A percentile compares a stretch with the other conserved stretches of the same genome.
Conservation (phyloP, 768 basidiomycete species). For the Boletus eberwhitei region DNA sequence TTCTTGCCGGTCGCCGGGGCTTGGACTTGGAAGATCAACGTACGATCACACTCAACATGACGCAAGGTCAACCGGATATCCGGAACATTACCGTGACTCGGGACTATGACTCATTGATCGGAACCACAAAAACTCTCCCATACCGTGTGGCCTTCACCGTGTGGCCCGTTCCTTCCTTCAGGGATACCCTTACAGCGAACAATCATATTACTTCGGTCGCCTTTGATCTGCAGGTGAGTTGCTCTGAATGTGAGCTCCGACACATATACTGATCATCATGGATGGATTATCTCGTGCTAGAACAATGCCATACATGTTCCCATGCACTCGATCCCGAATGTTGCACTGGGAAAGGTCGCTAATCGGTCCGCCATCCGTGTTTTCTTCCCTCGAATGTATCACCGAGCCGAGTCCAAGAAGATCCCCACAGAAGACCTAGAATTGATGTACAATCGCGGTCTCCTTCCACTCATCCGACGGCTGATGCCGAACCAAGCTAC, state of each 20-base stretch:
- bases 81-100: not conserved
- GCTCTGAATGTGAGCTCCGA: too few relatives aligned
- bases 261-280: too few relatives aligned
- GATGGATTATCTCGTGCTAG: too few relatives aligned
- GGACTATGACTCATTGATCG: conserved; percentile 7
- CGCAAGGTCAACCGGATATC: not conserved
- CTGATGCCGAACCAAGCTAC: not conserved
- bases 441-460: not conserved
- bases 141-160: not conserved
- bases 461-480: not conserved
- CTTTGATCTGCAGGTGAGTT: too few relatives aligned
- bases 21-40: not conserved
- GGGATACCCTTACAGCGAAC: not conserved
- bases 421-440: not conserved
- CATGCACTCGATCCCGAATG: not conserved
- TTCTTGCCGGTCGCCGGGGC: not conserved
- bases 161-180: not conserved
- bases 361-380: not conserved
- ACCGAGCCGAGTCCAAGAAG: not conserved
- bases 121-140: not conserved
- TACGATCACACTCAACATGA: not conserved
- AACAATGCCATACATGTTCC: not conserved
- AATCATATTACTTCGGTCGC: not conserved
- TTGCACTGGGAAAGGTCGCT: not conserved
- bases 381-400: not conserved